Conservation (phyloP, 2,329 filamentous ascomycete genomes). For the Sarocladium strictum region DNA sequence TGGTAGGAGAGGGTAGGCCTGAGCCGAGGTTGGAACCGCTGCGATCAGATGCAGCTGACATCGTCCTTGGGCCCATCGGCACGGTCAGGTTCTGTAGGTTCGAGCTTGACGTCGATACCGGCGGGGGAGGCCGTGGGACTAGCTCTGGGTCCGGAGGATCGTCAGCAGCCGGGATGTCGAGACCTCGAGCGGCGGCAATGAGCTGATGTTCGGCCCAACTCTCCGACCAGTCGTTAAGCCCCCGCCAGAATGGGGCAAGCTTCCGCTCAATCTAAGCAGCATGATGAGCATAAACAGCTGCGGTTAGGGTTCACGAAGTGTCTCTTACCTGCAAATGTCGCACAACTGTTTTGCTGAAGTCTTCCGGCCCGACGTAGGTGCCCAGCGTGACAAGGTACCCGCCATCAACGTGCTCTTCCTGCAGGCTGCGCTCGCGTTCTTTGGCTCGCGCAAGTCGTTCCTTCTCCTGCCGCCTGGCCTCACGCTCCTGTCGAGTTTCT, state of each 20-base stretch:
- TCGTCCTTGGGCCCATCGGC: conserved; percentile 69
- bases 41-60: conserved; percentile 71
- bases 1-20: conserved; percentile 41
- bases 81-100: conserved; percentile 70
- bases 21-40: conserved; percentile 57
- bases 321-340: conserved; percentile 79
- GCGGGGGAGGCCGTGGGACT: conserved; percentile 38
- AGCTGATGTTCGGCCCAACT: conserved; percentile 94
- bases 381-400: conserved; percentile 92
- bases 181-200: conserved; percentile 79
- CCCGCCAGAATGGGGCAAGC: conserved; percentile 92
- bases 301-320: neutral
- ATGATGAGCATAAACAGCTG: neutral
- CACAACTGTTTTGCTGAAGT: conserved; percentile 85
- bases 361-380: conserved; percentile 85
- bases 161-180: conserved; percentile 78
- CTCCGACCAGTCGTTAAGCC: conserved; percentile 80
- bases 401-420: conserved; percentile 88
- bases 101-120: conserved; percentile 43
- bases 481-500: conserved; percentile 87
- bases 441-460: conserved; percentile 70
- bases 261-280: conserved; percentile 79
- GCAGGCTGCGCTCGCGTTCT: conserved; percentile 85
- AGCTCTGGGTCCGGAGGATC: conserved; percentile 68
- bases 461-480: conserved; percentile 77